phyloP scores from a whole-genome alignment of 2,329 filamentous ascomycete species.

The Penicillium griseofulvum region DNA sequence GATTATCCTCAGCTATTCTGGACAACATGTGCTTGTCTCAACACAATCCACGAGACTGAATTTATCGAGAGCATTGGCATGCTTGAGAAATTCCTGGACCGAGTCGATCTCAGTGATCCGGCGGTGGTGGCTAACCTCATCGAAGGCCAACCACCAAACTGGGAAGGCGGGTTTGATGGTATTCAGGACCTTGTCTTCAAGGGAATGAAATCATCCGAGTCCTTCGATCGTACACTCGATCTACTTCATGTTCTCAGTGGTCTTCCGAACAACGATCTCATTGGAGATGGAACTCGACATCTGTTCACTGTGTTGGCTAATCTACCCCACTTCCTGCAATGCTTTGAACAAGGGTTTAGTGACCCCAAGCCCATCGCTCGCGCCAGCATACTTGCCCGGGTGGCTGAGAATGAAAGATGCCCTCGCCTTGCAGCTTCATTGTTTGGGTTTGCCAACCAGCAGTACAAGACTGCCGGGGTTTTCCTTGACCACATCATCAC shows the following conservation, averaged over 20 bases:
- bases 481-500: constrained; percentile 72
- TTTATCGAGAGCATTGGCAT: constrained; percentile 90
- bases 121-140: constrained; percentile 67
- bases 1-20: constrained; percentile 96
- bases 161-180: constrained; percentile 87
- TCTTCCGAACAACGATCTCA: constrained; percentile 73
- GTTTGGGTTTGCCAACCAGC: constrained; percentile 65
- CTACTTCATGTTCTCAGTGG: constrained; percentile 75
- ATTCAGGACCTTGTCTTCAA: constrained; percentile 86
- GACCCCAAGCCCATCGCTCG: constrained; percentile 59
- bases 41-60: constrained; percentile 94
- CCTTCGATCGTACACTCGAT: constrained; percentile 72
- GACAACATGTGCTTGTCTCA: constrained; percentile 93
- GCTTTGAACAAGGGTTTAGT: constrained; percentile 65
- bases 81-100: constrained; percentile 80
- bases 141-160: constrained; percentile 76
- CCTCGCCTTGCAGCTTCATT: constrained; percentile 67
- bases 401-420: constrained; percentile 71
- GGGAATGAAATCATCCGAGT: constrained; percentile 80
- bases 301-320: constrained; percentile 91
- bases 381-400: constrained; percentile 66
- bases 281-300: constrained; percentile 78
- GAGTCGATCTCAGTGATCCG: constrained; percentile 73
- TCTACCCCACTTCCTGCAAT: constrained; percentile 77
- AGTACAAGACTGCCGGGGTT: constrained; percentile 67